A percentile compares a stretch with the other conserved stretches of the same genome.
These are phyloP conservation scores for Arabidopsis thaliana DNA, from an alignment of 345 rosid species.

Conservation along the genomic window DNA sequence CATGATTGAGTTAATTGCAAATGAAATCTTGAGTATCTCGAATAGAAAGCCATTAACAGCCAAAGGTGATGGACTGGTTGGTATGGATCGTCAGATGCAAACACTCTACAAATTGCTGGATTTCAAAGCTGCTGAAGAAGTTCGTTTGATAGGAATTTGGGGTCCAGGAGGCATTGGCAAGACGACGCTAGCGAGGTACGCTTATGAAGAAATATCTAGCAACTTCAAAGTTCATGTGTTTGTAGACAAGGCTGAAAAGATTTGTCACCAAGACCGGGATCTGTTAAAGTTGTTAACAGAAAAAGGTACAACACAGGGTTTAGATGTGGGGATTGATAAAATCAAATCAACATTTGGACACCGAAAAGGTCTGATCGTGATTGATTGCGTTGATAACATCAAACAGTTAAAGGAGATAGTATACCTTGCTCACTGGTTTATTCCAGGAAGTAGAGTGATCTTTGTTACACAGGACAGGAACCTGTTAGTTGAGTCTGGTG, in stretches of 20 bases:
- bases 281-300: no score
- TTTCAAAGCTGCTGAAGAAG: conserved; percentile 10
- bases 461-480: conserved; percentile 17
- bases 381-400: conserved; percentile 16
- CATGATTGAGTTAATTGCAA: neutral
- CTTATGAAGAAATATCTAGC: neutral
- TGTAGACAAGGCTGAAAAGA: conserved; percentile 2
- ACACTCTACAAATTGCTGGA: neutral
- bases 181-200: conserved; percentile 26
- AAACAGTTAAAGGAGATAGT: conserved; percentile 11
- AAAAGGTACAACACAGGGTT: no score
- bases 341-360: conserved; percentile 12
- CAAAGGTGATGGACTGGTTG: neutral
- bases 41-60: no score
- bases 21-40: no score
- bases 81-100: conserved; percentile 13
- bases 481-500: neutral
- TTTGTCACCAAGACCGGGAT: neutral
- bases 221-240: conserved; percentile 20
- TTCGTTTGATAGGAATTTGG: conserved; percentile 21
- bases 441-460: conserved; percentile 31
- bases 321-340: no score
- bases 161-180: conserved; percentile 34
- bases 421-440: conserved; percentile 9
- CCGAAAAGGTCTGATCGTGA: conserved; percentile 4